phyloP scores from a whole-genome alignment of 2,329 filamentous ascomycete genomes.

The Emydomyces testavorans region DNA sequence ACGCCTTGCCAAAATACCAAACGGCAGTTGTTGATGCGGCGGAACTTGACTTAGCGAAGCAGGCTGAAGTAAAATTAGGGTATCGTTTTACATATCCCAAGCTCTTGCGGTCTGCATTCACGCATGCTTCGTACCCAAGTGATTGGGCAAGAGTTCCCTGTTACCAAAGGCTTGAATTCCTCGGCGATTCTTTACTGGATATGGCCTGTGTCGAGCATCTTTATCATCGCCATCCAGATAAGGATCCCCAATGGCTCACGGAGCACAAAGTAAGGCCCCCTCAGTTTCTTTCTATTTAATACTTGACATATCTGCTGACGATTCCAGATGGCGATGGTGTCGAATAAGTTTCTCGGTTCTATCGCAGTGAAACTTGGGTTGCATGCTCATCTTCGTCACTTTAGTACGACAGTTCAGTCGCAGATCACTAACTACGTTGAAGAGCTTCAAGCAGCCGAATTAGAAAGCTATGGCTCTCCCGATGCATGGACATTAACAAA shows the following conservation, averaged over 20 bases:
- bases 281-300: not conserved
- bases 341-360: constrained; percentile 82
- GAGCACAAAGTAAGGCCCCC: constrained; percentile 60
- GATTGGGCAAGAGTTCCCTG: constrained; percentile 67
- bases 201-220: constrained; percentile 75
- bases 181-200: constrained; percentile 81
- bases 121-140: constrained; percentile 70
- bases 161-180: constrained; percentile 85
- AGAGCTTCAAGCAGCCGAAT: constrained; percentile 26
- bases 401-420: constrained; percentile 28
- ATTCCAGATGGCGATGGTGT: constrained; percentile 79
- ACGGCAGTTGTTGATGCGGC: constrained; percentile 48
- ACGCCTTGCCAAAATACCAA: constrained; percentile 62
- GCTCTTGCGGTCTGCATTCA: constrained; percentile 72
- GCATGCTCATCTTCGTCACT: constrained; percentile 55
- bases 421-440: constrained; percentile 42
- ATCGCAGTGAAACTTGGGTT: constrained; percentile 69
- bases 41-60: constrained; percentile 55
- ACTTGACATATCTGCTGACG: constrained; percentile 3
- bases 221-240: constrained; percentile 62
- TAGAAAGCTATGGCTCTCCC: constrained; percentile 24
- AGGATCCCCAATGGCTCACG: constrained; percentile 90
- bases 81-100: constrained; percentile 64
- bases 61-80: constrained; percentile 49
- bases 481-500: constrained; percentile 36